Base-by-base conservation (phyloP, 2,329 filamentous ascomycete species). In the Exophiala mesophila region DNA sequence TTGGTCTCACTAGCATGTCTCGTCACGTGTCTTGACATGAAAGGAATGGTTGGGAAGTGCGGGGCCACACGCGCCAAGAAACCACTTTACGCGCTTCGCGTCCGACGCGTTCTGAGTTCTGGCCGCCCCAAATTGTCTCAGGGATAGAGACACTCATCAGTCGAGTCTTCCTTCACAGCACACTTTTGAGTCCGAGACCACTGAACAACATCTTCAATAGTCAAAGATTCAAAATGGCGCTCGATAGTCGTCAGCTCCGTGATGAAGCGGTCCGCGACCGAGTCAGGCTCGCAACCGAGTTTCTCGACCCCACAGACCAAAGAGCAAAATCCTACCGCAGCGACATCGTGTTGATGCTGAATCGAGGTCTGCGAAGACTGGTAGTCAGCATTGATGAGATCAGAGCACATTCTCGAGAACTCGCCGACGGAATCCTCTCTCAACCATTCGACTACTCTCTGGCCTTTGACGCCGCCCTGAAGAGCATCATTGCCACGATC, bases 381-480 rank as follows among this genome's bases (percentile, higher is more conserved):
- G 77, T 70, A 49, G 84, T 90, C 56, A 87, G 83, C 63, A 79
- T 97, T 55, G 90, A 97, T 65, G 88, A 95, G 64, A 85, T 97
- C 52, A 80, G 92, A 63, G 77, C 87, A 52, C 90, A 96, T 67
- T 94, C 83, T 60, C 66, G 79, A 53, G 86, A 92, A 55, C 77
- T 97, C 46, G 87, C 90, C 53, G 77, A 83, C 54, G 79, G 79
- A 37, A 74, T 98, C 26, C 77, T 98, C 32, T 80, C 83, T 55
- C 77, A 83, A 40, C 92, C 92, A 1, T 97, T 96, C 68, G 88
- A 95, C 58, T 94, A 83, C 61, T 80, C 81, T 2, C 73, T 88
- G 50, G 88, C 90, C 41, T 97, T 98, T 67, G 86, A 98, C 62
- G 76, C 80, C 54, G 92, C 90, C 1, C 77, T 98, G 49, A 94